phyloP scores from a whole-genome alignment of 2,329 filamentous ascomycete species.

The Tolypocladium ophioglossoides region DNA sequence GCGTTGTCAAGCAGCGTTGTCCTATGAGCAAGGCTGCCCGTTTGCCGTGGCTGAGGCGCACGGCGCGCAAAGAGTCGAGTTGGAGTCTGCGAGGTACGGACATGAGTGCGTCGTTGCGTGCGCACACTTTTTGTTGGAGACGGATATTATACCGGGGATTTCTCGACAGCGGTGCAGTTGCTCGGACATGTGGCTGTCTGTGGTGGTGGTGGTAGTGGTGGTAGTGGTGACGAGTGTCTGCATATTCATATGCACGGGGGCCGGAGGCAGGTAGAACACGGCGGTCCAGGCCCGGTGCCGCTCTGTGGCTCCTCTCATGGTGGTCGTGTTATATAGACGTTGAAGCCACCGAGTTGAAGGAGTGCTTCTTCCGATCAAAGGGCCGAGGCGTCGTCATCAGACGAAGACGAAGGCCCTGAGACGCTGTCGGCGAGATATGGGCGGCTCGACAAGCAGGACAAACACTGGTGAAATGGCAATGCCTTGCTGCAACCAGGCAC shows the following conservation, averaged over 20 bases:
- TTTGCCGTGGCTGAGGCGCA: slow-evolving; percentile 13
- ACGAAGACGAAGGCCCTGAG: not conserved
- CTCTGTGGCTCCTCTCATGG: slow-evolving; percentile 1
- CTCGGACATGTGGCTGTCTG: not conserved
- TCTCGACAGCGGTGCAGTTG: not conserved
- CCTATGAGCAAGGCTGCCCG: slow-evolving; percentile 13
- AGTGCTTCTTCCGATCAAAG: not conserved
- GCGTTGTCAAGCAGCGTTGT: not conserved
- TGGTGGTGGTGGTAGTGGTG: not conserved
- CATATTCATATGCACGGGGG: not conserved
- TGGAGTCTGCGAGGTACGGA: slow-evolving; percentile 17
- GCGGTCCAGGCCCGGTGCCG: not conserved
- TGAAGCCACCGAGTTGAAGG: not conserved
- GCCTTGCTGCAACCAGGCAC: not conserved
- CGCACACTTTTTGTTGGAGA: slow-evolving; percentile 18
- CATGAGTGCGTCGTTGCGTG: slow-evolving; percentile 15
- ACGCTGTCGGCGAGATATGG: not conserved
- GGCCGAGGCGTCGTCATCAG: not conserved
- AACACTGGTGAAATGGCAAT: not conserved
- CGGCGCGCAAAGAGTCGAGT: slow-evolving; percentile 12
- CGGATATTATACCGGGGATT: slow-evolving; percentile 4
- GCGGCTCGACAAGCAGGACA: not conserved
- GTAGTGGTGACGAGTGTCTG: not conserved
- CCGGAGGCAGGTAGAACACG: not conserved
- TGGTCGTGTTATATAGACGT: not conserved